Evolutionary conservation across 805 yeast species (phyloP).

Genomic region (Wickerhamomyces alni): DNA sequence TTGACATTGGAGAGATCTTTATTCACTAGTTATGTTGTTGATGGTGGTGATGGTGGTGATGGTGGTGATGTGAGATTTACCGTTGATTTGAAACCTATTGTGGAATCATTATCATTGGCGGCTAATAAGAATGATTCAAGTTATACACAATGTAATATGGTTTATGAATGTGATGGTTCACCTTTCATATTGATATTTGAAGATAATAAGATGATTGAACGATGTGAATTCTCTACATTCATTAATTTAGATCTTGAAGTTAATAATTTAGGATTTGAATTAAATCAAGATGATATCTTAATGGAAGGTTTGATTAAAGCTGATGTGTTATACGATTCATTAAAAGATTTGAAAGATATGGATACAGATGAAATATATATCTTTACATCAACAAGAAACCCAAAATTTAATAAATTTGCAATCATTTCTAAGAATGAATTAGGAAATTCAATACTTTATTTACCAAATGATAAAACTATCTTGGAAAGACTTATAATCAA

Average conservation of each 20-base stretch:
- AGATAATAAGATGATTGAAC: conserved; percentile 45
- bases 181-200: conserved; percentile 55
- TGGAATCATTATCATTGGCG: conserved; percentile 37
- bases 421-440: conserved; percentile 68
- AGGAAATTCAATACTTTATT: conserved; percentile 60
- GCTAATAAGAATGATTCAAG: conserved; percentile 23
- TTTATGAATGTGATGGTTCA: conserved; percentile 41
- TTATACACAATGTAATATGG: conserved; percentile 41
- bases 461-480: conserved; percentile 57
- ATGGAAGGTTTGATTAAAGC: conserved; percentile 51
- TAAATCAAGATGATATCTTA: conserved; percentile 37
- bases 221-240: conserved; percentile 49
- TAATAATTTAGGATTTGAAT: conserved; percentile 31
- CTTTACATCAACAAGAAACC: conserved; percentile 31
- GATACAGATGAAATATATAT: conserved; percentile 45
- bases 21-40: conserved; percentile 23
- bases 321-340: conserved; percentile 43
- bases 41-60: conserved; percentile 13
- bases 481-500: conserved; percentile 50
- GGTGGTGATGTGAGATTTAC: conserved; percentile 27
- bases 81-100: conserved; percentile 39
- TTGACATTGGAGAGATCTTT: conserved; percentile 31
- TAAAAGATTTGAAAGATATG: conserved; percentile 52
- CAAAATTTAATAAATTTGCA: conserved; percentile 23
- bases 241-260: conserved; percentile 25